These are phyloP conservation scores for Fusarium sp. DNA, from an alignment of 2,329 filamentous ascomycete genomes.

Conservation along the genomic window DNA sequence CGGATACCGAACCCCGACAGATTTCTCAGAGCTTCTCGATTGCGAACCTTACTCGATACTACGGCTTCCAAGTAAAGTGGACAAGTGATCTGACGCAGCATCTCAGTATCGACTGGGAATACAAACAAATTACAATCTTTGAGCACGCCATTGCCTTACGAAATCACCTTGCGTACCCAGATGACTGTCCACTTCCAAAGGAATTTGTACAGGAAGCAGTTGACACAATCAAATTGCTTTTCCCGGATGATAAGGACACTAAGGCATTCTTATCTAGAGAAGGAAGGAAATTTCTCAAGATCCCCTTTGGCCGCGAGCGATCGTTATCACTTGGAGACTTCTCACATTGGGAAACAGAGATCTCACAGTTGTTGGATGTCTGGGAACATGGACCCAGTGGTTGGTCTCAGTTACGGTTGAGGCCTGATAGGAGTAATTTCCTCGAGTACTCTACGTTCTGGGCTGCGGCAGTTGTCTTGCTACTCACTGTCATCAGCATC, in stretches of 20 bases:
- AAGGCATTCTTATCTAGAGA: neutral
- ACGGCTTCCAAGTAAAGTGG: neutral
- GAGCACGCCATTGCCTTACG: neutral
- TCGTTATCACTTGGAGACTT: neutral
- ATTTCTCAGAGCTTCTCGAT: neutral
- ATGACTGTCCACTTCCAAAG: neutral
- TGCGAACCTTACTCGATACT: neutral
- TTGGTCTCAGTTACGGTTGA: neutral
- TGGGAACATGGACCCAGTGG: neutral
- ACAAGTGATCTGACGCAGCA: neutral
- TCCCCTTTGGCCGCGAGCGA: neutral
- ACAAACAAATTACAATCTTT: neutral
- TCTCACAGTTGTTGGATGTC: neutral
- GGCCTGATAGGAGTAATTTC: neutral
- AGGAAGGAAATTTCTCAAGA: neutral
- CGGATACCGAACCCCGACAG: neutral
- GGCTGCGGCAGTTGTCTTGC: neutral
- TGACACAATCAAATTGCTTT: neutral
- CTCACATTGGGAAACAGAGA: neutral
- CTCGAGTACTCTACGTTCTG: neutral
- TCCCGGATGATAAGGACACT: neutral
- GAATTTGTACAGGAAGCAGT: neutral
- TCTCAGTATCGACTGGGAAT: neutral
- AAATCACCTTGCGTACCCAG: neutral
- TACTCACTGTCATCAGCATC: neutral